Evolutionary conservation across 2,329 filamentous ascomycete species (phyloP), one percentile per base, ranked within the genome.

Genomic region (Sclerotiophoma versabilis): DNA sequence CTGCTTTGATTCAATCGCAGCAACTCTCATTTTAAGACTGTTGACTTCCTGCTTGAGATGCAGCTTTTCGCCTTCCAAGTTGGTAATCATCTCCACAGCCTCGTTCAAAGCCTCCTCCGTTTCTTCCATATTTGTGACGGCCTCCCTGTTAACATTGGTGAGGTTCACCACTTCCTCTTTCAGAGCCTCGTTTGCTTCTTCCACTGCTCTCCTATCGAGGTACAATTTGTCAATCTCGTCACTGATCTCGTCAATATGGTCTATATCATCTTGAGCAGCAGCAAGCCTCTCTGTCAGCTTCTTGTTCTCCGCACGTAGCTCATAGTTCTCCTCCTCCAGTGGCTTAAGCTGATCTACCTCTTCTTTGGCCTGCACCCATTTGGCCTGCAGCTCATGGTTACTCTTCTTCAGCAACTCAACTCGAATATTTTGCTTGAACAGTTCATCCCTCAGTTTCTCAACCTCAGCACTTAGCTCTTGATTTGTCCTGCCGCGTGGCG

Each of bases 341-440:
- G 58, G 59, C 36, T 71, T 65, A 3, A 74, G 53, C 34, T 64
- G 61, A 22, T 70, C 63, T 23, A 70, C 56, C 7, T 65, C 65
- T 45, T 69, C 51, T 25, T 63, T 59, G 4, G 65, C 59, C 33
- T 57, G 54, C 3, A 72, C 68, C 41, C 69, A 38, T 15, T 62
- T 45, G 8, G 70, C 62, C 14, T 70, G 65, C 17, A 72, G 54
- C 22, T 73, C 64, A 2, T 57, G 60, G n/a, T 73, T 72, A 26
- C 70, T 63, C 29, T 69, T 68, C 36, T 64, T 64, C 38, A 72
- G 43, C 17, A 74, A 55, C 38, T 72, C 64, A 1, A 72, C 63
- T 23, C 70, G 68, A 54, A 75, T 59, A 25, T 68, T 72, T 48
- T 69, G 43, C 39, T 67, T 65, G 38, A 74, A 73, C 44, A 73